These are phyloP conservation scores for Hemisphaericaspora xylanilytica DNA, from an alignment of 1,139 yeast genomes.

Conservation along the genomic window DNA sequence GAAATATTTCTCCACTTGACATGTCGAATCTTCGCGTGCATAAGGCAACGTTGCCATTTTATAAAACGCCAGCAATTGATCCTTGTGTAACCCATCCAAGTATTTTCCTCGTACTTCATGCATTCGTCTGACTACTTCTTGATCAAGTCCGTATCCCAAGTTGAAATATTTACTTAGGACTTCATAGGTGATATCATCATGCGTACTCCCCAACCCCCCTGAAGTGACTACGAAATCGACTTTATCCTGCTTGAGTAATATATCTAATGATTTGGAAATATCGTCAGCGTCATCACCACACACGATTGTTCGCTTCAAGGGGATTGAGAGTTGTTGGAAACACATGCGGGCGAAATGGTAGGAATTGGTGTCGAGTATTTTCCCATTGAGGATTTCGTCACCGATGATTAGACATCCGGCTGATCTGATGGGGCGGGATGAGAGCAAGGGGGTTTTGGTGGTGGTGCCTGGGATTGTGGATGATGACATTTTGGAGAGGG, in stretches of 20 bases:
- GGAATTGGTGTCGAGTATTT: conserved; percentile 78
- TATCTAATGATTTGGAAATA: conserved; percentile 52
- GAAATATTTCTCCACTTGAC: conserved; percentile 48
- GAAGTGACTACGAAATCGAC: conserved; percentile 75
- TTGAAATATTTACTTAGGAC: conserved; percentile 63
- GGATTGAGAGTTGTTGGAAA: conserved; percentile 49
- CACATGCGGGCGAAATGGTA: conserved; percentile 67
- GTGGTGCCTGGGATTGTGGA: not conserved
- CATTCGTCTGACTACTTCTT: conserved; percentile 63
- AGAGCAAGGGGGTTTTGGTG: not conserved
- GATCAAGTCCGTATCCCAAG: conserved; percentile 51
- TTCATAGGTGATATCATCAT: conserved; percentile 82
- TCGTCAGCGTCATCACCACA: conserved; percentile 76
- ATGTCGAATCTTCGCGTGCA: no score
- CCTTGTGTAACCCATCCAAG: conserved; percentile 34
- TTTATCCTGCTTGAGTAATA: conserved; percentile 39
- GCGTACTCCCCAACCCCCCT: conserved; percentile 89
- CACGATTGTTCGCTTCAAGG: conserved; percentile 62
- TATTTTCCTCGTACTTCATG: conserved; percentile 43
- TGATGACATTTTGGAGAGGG: conserved; percentile 9
- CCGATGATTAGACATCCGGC: conserved; percentile 68
- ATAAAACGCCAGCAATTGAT: conserved; percentile 57
- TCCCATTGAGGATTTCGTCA: conserved; percentile 87
- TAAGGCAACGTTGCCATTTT: conserved; percentile 78
- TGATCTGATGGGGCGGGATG: conserved; percentile 12